Evolutionary conservation across 2,329 filamentous ascomycete genomes (phyloP).

Genomic region (Hymenoscyphus repandus): DNA sequence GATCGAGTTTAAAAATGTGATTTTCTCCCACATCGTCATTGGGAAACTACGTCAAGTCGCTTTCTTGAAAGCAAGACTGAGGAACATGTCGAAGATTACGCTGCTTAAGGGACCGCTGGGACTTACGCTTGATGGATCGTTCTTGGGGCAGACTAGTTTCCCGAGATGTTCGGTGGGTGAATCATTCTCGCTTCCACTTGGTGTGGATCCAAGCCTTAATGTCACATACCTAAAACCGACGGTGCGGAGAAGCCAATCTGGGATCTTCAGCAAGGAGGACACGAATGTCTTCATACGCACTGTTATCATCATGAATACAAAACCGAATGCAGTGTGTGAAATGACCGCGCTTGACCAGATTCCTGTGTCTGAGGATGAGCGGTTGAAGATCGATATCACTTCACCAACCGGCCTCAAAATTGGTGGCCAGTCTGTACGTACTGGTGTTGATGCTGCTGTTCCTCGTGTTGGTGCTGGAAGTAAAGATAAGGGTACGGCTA

Average conservation of each 20-base stretch:
- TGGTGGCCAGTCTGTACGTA: conserved; percentile 35
- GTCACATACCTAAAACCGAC: conserved; percentile 52
- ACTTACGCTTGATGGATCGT: conserved; percentile 58
- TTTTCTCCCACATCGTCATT: conserved; percentile 53
- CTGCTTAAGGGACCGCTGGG: conserved; percentile 51
- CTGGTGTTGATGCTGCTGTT: conserved; percentile 29
- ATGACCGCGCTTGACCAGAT: conserved; percentile 55
- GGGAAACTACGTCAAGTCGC: conserved; percentile 56
- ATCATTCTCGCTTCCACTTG: conserved; percentile 47
- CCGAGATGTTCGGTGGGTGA: conserved; percentile 52
- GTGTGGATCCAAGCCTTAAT: conserved; percentile 53
- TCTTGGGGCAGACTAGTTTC: conserved; percentile 51
- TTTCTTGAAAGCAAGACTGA: conserved; percentile 53
- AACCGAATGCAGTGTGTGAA: conserved; percentile 36
- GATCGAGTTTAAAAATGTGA: conserved; percentile 44
- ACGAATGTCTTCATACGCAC: conserved; percentile 44
- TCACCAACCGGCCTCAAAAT: conserved; percentile 42
- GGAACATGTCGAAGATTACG: conserved; percentile 50
- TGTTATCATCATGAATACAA: conserved; percentile 47
- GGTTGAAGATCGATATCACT: conserved; percentile 46
- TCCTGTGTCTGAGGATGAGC: conserved; percentile 56
- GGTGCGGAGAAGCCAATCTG: conserved; percentile 45
- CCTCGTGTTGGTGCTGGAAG: background rate
- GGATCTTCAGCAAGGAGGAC: conserved; percentile 50
- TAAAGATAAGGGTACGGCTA: conserved; percentile 13